Evolutionary conservation across 1,139 yeast genomes (phyloP), one percentile per base, ranked within the genome.

Genomic region (Lodderomyces elongisporus): DNA sequence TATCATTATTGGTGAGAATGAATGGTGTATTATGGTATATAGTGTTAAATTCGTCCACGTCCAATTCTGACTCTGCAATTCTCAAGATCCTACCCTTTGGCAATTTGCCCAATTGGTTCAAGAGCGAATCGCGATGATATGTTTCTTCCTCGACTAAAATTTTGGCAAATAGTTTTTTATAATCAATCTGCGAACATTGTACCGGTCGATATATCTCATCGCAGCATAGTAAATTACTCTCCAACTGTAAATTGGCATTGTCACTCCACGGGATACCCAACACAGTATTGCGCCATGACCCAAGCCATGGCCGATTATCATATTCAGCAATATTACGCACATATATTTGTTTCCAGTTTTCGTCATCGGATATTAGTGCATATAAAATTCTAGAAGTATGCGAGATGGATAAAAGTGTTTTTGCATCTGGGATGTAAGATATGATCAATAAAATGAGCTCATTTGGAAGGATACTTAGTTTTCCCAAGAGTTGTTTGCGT

Each of bases 151-250:
- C 78, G 9, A 54, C 54, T 4, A 77, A 66, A 3, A 77, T 52
- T 33, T 65, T 69, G 16, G 56, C 48, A 47, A 79, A 78, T 1
- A 77, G 44, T 20, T 52, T 45, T 14, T 48, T 44, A 49, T 83
- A 85, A 49, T 83, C 71, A 14, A 85, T 66, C 46, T 81, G 84
- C 1, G 89, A 69, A 44, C 91, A 80, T 49, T 84, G 91, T 49
- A 71, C 85, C 2, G 95, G 95, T 35, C 91, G 66, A 53, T 79
- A 87, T 14, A 87, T 54, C 9, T 74, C 47, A 52, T 87, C 95
- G 0, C 70, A 62, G 39, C 70, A 67, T n/a, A 68, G 41, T 28
- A 59, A 43, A 37, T 60, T 60, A 18, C 55, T 60, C 1, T 56
- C 55, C 4, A 60, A 48, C 39, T 65, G 66, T 2, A 78, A 52